Evolutionary conservation across 805 yeast genomes (phyloP), one percentile per base, ranked within the genome.

Genomic region (Sungouiozyma ichnusensis): DNA sequence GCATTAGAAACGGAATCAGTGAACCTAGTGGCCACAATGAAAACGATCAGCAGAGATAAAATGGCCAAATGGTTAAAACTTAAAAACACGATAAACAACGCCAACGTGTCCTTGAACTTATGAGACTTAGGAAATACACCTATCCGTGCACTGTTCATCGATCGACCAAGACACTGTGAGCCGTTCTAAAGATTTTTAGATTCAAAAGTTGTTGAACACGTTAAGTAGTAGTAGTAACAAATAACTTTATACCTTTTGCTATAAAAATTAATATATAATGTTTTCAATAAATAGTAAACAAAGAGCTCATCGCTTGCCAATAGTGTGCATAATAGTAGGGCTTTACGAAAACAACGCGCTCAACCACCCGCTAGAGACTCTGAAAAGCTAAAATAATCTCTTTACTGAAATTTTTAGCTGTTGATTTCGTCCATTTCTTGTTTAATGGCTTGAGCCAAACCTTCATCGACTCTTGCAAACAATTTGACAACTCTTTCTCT

Each of bases 401-500:
- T n/a, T n/a, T n/a, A n/a, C n/a, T n/a, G n/a, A n/a, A n/a, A n/a
- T n/a, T n/a, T n/a, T n/a, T n/a, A n/a, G n/a, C n/a, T n/a, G 39
- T 6, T 37, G 17, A 36, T 14, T 6, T 9, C 18, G 20, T 46
- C 43, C 40, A 73, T 68, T 60, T 81, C 94, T 54, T 69, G 73
- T 64, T 78, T 76, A 60, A 88, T 75, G 49, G 71, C 72, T 40
- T 65, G 69, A 44, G 85, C 87, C 60, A 90, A 72, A 41, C 73
- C 77, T 37, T 74, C 71, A 57, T 77, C 73, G 42, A 87, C 94
- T 63, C 79, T 77, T 44, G 73, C 60, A 60, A 86, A 88, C 75
- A 80, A 74, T 45, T 74, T 85, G 55, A 79, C 72, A 33, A 83
- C 92, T 47, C 81, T 68, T 61, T 85, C 87, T 69, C 83, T 94